A percentile compares a stretch with the other conserved stretches of the same genome.
phyloP scores from a whole-genome alignment of 805 yeast genomes.

The Yamadazyma olivae region DNA sequence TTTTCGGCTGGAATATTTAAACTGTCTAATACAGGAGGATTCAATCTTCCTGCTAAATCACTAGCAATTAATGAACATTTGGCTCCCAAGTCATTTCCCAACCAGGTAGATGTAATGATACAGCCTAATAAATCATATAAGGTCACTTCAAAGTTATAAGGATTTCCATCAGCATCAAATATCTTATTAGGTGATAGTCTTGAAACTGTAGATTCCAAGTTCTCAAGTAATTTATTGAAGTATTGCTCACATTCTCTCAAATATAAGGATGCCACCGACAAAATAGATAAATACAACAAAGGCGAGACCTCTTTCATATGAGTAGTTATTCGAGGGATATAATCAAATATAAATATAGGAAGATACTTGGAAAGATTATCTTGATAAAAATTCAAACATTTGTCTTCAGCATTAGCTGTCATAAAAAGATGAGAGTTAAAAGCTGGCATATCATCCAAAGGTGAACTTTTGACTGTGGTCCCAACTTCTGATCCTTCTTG shows the following conservation, averaged over 20 bases:
- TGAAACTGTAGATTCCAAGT: not conserved
- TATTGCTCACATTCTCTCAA: not conserved
- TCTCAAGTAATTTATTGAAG: not conserved
- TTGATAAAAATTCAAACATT: not conserved
- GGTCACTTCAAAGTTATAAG: not conserved
- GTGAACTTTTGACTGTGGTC: not conserved
- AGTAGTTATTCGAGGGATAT: not conserved
- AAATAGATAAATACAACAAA: not conserved
- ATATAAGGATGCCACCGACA: conserved; percentile 1
- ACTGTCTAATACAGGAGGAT: conserved; percentile 4
- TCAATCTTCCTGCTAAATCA: conserved; percentile 6
- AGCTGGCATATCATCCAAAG: not conserved
- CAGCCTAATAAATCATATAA: conserved; percentile 1
- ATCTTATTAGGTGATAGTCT: not conserved
- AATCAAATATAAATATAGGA: conserved; percentile 3
- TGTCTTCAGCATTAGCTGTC: not conserved
- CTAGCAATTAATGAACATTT: conserved; percentile 3
- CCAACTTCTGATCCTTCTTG: too few species aligned
- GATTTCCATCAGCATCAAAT: conserved; percentile 1
- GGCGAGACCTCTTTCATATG: not conserved
- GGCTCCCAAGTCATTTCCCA: conserved; percentile 4
- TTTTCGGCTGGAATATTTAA: not conserved
- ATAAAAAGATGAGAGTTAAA: not conserved
- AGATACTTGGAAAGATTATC: conserved; percentile 1
- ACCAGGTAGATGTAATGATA: conserved; percentile 3